Base-by-base conservation (phyloP, 495 filamentous ascomycete genomes). In the Annulohypoxylon stygium region DNA sequence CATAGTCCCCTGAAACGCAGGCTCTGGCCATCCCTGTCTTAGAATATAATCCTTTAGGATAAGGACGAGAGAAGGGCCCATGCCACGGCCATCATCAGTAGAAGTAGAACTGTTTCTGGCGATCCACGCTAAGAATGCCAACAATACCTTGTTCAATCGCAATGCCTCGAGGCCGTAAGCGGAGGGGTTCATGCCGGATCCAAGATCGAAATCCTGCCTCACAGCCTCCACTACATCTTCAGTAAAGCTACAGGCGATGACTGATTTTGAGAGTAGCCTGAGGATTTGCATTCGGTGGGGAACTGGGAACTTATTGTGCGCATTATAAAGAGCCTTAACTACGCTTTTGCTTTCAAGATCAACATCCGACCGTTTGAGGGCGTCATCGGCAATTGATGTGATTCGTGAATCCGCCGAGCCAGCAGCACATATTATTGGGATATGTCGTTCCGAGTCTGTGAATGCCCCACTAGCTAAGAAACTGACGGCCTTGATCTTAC, bases 381-480 rank as follows among this genome's bases (percentile, higher is more conserved):
- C 86, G 75, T 97, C 94, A 54, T 98, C 93, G 0, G 92, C 95
- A 48, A 92, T 81, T 11, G 92, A 90, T 9, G 92, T 90, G 50
- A 98, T 89, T 12, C 91, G 88, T 9, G 91, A 94, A 71, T 97
- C 95, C 0, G 90, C 72, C 80, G 97, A 94, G 0, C 92, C 88
- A 57, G 93, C 90, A 5, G 94, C 93, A 74, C 93, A 92, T 14
- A 99, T 80, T 16, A 93, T 90, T 5, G 94, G 91, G n/a, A 97
- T 78, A 74, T 97, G 93, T 16, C 92, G 86, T 73, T 97, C 92
- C 2, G 87, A 74, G 75, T 97, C 92, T 1, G 81, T 87, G 79
- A 98, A 98, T 14, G 93, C 91, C 11, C 93, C 93, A 76, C 92
- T 97, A 0, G 91, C 87, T 14, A 99, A 83, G 67, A 98, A 92